Base-by-base conservation (phyloP, 371 early-diverging fungal genomes). In the Mortierella sp. region DNA sequence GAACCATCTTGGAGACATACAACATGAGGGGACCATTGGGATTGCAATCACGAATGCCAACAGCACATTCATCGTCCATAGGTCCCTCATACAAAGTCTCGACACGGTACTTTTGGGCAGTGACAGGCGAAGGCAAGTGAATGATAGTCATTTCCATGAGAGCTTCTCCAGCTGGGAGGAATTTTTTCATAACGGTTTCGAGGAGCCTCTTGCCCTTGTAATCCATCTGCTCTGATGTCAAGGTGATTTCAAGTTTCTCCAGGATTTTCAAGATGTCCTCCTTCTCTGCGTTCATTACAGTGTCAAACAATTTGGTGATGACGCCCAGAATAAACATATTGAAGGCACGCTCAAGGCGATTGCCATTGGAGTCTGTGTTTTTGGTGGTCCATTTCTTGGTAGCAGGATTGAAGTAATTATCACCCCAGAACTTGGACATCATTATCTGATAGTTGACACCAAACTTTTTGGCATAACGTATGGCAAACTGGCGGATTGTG, bases 1-100 rank as follows among this genome's bases (percentile, higher is more conserved):
- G 99, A 74, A 99, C 98, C 99, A 99, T 99, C 96, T 99, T 99
- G 88, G 99, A 87, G 85, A 99, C 95, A 94, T 99, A 99, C 87
- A 99, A 89, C 97, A 99, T 98, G 71, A 99, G 96, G 59, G 99
- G 99, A 83, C 92, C 99, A 55, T 95, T 93, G 84, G 97, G 95
- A 87, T 98, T 95, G 87, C 96, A 97, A 84, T 92, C 86, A 70
- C 88, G 87, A 86, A 99, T 99, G 85, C 94, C 97, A 33, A 84
- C 77, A 84, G 96, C 97, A 84, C 95, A 95, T 85, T 97, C 97
- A 86, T 99, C 99, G 86, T 99, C 99, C 70, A 85, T 65, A 62
- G 99, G 99, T 86, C 99, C 99, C 90, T 98, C 98, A 92, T 99
- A 99, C 84, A 99, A 90, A 86, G 89, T 92, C 82, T 93, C 97